Evolutionary conservation across 495 filamentous ascomycete species (phyloP).

Genomic region (Chaetomium tenue): DNA sequence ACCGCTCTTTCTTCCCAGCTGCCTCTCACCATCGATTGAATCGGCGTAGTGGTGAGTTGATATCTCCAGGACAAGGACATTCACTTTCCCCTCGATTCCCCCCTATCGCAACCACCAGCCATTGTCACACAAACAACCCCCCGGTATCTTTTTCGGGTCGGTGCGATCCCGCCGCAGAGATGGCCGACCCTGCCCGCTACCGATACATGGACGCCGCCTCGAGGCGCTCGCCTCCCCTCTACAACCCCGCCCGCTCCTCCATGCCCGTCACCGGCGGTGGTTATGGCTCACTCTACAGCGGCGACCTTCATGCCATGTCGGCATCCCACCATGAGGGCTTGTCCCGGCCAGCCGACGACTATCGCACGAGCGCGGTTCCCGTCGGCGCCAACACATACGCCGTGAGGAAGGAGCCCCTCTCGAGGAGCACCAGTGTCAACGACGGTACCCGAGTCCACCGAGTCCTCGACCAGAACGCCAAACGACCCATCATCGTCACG

Average conservation of each 20-base stretch:
- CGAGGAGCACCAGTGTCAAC: conserved; percentile 42
- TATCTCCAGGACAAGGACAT: not conserved
- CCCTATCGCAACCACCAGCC: not conserved
- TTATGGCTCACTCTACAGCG: conserved; percentile 44
- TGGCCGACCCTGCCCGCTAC: conserved; percentile 45
- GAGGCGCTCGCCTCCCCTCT: conserved; percentile 44
- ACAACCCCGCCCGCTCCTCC: conserved; percentile 50
- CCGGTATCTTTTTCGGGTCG: not conserved
- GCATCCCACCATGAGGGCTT: conserved; percentile 40
- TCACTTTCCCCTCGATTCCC: not conserved
- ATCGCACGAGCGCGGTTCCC: conserved; percentile 33
- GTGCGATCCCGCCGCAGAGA: conserved; percentile 23
- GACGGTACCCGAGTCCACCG: conserved; percentile 41
- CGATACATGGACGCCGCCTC: conserved; percentile 35
- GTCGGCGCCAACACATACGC: conserved; percentile 49
- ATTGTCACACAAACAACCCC: conserved; percentile 6
- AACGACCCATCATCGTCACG: conserved; percentile 51
- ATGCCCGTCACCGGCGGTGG: conserved; percentile 45
- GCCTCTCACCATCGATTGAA: not conserved
- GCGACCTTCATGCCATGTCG: conserved; percentile 43
- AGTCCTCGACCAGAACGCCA: conserved; percentile 37
- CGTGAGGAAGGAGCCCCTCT: conserved; percentile 46
- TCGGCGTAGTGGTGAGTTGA: not conserved
- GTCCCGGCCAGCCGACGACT: conserved; percentile 34
- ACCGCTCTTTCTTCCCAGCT: conserved; percentile 14